phyloP scores from a whole-genome alignment of 2,329 filamentous ascomycete species.

The Colletotrichum acutatum region DNA sequence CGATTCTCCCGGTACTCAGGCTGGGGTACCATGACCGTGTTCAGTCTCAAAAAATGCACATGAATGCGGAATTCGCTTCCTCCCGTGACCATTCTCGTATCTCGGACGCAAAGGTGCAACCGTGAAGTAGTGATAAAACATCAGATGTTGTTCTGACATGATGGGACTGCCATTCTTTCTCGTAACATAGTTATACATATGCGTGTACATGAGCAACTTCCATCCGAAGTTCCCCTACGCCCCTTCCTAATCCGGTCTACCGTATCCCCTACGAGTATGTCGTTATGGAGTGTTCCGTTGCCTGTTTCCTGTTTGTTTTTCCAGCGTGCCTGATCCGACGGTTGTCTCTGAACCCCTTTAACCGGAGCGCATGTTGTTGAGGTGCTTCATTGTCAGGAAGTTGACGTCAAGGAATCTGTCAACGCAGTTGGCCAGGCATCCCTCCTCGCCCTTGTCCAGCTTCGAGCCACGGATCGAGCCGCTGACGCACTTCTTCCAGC shows the following conservation, averaged over 20 bases:
- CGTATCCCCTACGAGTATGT: too few relatives aligned
- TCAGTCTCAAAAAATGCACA: slow-evolving; percentile 11
- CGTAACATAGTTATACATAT: slow-evolving; percentile 7
- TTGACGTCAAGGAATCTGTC: slow-evolving; percentile 94
- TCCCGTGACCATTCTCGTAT: background rate
- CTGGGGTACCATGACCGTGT: slow-evolving; percentile 26
- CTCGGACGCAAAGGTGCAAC: background rate
- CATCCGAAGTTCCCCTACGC: background rate
- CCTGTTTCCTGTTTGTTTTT: background rate
- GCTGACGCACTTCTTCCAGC: slow-evolving; percentile 95
- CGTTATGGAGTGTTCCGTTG: background rate
- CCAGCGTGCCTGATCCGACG: background rate
- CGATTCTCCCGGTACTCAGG: slow-evolving; percentile 28
- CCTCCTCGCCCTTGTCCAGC: slow-evolving; percentile 82
- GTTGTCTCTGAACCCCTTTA: background rate
- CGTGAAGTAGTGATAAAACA: too few relatives aligned
- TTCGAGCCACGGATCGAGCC: slow-evolving; percentile 75
- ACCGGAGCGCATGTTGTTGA: slow-evolving; percentile 68
- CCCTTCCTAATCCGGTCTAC: background rate
- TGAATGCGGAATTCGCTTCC: background rate
- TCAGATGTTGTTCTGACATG: background rate
- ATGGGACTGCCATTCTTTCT: background rate
- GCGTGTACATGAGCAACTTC: slow-evolving; percentile 17
- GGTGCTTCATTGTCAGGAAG: slow-evolving; percentile 83
- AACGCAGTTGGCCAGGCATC: slow-evolving; percentile 91